Base-by-base conservation (phyloP, 2,329 filamentous ascomycete genomes). In the Epichloe aotearoae region DNA sequence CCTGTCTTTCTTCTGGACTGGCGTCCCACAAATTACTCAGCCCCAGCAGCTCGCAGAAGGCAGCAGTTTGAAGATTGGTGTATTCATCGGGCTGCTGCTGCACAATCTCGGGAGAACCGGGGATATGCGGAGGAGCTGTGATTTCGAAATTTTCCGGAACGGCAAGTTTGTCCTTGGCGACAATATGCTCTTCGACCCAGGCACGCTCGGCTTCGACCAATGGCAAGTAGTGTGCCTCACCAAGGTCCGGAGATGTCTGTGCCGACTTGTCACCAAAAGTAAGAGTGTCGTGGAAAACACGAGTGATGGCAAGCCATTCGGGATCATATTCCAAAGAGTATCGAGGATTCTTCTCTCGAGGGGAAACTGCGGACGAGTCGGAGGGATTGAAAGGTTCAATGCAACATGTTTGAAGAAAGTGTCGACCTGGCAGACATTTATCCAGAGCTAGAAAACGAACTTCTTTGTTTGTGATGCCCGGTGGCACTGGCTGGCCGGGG, bases 291-390 rank as follows among this genome's bases (percentile, higher is more conserved):
- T 86, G 80, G 61, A 97, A 94, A 7, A 82, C 84, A 41, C 91
- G 85, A 12, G 84, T 90, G 56, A 98, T 96, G 41, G 93, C 86
- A 7, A 98, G 81, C 91, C 91, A 98, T 69, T 98, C 93, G 11
- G 83, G 80, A 65, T 98, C 93, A 63, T 98, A 97, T 46, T 82
- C 72, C 1, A 96, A 73, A 11, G 70, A 72, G 57, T 80, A 77
- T 1, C 81, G 80, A 19, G 61, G 58, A 1, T 50, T 50, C 4
- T 53, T 50, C 12, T 58, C 20, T 4, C 50, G 51, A 4, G 61
- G 57, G 41, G 56, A 56, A 47, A 42, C 1, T 54, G 46, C 14
- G 56, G 47, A 3, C 63, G 33, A 15, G 65, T 55, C 0, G 66
- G 47, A 30, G 15, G 11, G 53, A 15, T 73, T 68, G 41, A 75